Evolutionary conservation across 179 eudicot species (phyloP), one percentile per base, ranked within the genome.

Genomic region (Corrigiola litoralis): DNA sequence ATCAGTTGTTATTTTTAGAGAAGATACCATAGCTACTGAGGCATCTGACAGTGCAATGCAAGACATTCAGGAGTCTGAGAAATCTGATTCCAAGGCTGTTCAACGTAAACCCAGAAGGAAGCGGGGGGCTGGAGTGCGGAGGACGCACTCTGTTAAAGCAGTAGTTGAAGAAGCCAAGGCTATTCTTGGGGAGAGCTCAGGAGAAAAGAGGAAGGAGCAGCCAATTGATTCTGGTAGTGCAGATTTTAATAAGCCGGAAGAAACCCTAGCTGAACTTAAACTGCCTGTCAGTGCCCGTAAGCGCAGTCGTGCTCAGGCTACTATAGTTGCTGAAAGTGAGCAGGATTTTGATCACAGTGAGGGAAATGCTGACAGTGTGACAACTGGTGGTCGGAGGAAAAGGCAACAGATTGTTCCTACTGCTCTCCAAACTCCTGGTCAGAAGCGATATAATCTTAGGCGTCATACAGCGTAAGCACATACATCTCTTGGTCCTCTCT

Each of bases 371-470:
- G 95, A 82, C 58, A 90, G 97, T 76, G 83, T 84, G 58, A 72
- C 87, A 17, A 72, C 78, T 64, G 91, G 77, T 74, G 84, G 89
- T 34, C 77, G 83, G 23, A 75, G 81, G 71, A 90, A 90, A 81
- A 86, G 91, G 73, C 84, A 81, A 48, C 89, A 94, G 52, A 73
- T 84, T 18, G 70, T 68, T 56, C 56, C 86, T 18, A 72, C 79
- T 50, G 70, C 84, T 41, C 52, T 59, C 9, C 82, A 82, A 46
- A 83, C 82, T 74, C 88, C 87, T 23, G 91, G 81, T 14, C 87
- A 73, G 76, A 80, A 71, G 20, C 88, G 96, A 46, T 94, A 94
- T 68, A 90, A 94, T 75, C 96, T 94, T 58, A 79, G 99, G 67
- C 86, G 78, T 40, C 83, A 75, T 68, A 82, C 79, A 77, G 58